Evolutionary conservation across 306 rosid genomes (phyloP), one percentile per base, ranked within the genome.

Genomic region (Luffa acutangula): DNA sequence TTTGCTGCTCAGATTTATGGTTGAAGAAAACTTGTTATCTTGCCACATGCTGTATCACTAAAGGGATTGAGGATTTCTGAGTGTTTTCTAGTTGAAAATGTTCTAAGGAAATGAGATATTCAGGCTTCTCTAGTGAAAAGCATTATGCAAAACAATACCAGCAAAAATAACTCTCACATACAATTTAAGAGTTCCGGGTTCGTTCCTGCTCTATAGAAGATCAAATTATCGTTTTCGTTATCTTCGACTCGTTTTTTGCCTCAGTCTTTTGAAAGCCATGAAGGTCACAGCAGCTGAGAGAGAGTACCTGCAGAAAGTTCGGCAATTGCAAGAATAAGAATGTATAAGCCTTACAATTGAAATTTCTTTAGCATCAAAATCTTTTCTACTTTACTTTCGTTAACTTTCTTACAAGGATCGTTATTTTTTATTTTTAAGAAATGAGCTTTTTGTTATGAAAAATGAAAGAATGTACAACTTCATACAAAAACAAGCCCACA

Each of bases 261-360:
- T 72, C 17, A 91, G 82, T 78, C 99, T 90, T 85, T 87, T 91
- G 83, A 79, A 89, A 65, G 98, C 98, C 97, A 93, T 93, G 75
- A 92, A 90, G 45, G 99, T 89, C 62, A 95, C 97, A 21, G 96
- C 97, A 76, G 99, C 96, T 42, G 97, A 93, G 70, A 93, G 91
- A 31, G 97, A 88, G 85, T 93, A 93, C 99, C 99, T 93, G 90
- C 52, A 10, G 86, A 87, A 71, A 75, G 56, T 36, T 39, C 62
- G 53, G 4, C 45, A 53, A 53, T 51, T 43, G 48, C 12, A 36
- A 34, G 17, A 62, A 77, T 37, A 39, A 72, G 37, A 20, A 21
- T 25, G 77, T 21, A 13, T 21, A 72, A 2, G 42, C 21, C 77
- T 51, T 31, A 41, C 60, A 8, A 51, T 1, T 46, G 13, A 49